phyloP scores from a whole-genome alignment of 129 eudicot species.

The Gnaphalium uliginosum region DNA sequence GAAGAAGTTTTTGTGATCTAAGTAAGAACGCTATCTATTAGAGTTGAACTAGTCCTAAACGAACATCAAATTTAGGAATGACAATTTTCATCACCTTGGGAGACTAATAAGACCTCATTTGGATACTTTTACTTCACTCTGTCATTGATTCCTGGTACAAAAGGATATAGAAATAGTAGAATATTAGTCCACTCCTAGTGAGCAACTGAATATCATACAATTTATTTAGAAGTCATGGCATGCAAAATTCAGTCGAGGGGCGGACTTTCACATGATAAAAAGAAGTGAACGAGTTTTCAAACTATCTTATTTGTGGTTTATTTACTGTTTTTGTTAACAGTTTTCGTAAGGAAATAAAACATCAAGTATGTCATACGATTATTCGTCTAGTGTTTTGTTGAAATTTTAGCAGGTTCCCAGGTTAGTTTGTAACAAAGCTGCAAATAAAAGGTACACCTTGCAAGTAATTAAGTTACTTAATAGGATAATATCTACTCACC shows the following conservation, averaged over 20 bases:
- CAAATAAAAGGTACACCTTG: conserved; percentile 7
- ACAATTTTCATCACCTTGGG: conserved; percentile 18
- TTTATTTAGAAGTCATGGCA: neutral
- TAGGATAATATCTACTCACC: conserved; percentile 29
- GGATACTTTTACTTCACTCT: conserved; percentile 25
- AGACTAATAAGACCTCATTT: conserved; percentile 14
- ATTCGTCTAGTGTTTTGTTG: neutral
- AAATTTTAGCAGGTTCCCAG: conserved; percentile 12
- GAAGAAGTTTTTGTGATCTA: neutral
- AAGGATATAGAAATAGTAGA: neutral
- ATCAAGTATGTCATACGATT: conserved; percentile 9
- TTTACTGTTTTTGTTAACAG: neutral
- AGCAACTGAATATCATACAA: conserved; percentile 1
- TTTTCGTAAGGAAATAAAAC: neutral
- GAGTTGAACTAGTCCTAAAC: conserved; percentile 2
- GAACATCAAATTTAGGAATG: conserved; percentile 15
- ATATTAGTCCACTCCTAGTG: conserved; percentile 7
- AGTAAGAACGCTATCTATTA: conserved; percentile 19
- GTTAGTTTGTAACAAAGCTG: neutral
- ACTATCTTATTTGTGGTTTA: neutral
- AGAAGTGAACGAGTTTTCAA: neutral
- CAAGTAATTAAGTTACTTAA: conserved; percentile 13
- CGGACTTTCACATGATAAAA: neutral
- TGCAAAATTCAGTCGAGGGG: neutral
- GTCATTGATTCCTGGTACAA: conserved; percentile 30